These are phyloP conservation scores for Paratinospora sagittata DNA, from an alignment of 164 flowering plant species.

Conservation along the genomic window DNA sequence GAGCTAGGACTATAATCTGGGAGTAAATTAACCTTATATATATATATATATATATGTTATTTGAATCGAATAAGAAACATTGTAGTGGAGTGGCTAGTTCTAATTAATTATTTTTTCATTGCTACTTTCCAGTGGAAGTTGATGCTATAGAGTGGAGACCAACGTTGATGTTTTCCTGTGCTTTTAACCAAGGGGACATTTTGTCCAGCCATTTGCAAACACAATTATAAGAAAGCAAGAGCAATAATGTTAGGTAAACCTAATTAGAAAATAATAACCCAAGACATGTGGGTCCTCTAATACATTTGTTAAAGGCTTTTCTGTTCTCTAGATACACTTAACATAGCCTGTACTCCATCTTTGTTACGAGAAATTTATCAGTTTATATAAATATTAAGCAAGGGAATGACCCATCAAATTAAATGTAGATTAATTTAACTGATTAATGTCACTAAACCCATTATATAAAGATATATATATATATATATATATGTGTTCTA, in stretches of 20 bases:
- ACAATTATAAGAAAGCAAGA: not conserved
- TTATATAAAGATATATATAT: no score
- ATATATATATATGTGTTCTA: no score
- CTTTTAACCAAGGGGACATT: conserved; percentile 34
- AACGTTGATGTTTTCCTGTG: conserved; percentile 20
- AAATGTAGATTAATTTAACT: no score
- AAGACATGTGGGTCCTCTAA: conserved; percentile 23
- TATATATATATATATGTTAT: not conserved
- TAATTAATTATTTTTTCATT: not conserved
- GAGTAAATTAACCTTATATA: no score
- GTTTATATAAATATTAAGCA: no score
- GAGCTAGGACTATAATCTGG: no score
- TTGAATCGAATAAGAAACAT: not conserved
- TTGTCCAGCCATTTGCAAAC: conserved; percentile 20
- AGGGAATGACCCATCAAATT: no score
- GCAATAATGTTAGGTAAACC: conserved; percentile 34
- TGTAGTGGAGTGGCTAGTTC: not conserved
- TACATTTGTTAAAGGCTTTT: conserved; percentile 8
- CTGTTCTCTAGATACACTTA: not conserved
- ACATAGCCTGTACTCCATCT: no score
- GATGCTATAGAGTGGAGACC: not conserved
- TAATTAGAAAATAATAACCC: conserved; percentile 25
- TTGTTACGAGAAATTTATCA: no score
- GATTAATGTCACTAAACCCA: no score
- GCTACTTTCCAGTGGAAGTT: not conserved